A percentile compares a stretch with the other conserved stretches of the same genome.
Conservation (phyloP, 2,329 filamentous ascomycete genomes). For the Blumeriella jaapii region DNA sequence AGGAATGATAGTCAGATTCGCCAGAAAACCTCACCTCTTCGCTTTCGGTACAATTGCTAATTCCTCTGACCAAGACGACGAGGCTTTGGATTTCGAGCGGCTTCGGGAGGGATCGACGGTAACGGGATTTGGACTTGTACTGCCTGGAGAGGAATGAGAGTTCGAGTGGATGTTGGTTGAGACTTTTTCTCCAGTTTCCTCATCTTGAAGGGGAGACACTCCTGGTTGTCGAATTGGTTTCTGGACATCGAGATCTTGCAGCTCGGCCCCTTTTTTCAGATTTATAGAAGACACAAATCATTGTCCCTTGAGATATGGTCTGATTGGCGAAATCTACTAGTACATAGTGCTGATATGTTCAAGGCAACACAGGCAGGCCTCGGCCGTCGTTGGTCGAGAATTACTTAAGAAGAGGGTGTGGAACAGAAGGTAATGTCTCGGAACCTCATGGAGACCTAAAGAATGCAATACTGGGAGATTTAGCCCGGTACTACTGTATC, state of each 20-base stretch:
- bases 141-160: slow-evolving; percentile 12
- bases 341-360: too few relatives aligned
- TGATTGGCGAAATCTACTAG: too few relatives aligned
- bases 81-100: slow-evolving; percentile 27
- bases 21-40: slow-evolving; percentile 61
- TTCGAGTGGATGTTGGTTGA: slow-evolving; percentile 12
- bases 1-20: slow-evolving; percentile 57
- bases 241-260: slow-evolving; percentile 12
- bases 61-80: slow-evolving; percentile 31
- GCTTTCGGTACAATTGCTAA: slow-evolving; percentile 33
- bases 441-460: too few relatives aligned
- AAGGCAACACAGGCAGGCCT: too few relatives aligned
- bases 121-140: slow-evolving; percentile 12
- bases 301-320: slow-evolving; percentile 9
- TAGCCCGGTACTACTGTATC: too few relatives aligned
- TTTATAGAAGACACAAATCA: slow-evolving; percentile 3
- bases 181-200: slow-evolving; percentile 9
- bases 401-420: too few relatives aligned
- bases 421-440: too few relatives aligned
- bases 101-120: slow-evolving; percentile 1
- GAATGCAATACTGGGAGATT: too few relatives aligned
- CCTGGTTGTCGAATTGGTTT: slow-evolving; percentile 14
- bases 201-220: slow-evolving; percentile 10
- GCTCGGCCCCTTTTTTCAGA: slow-evolving; percentile 10
- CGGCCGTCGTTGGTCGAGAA: too few relatives aligned